Base-by-base conservation (phyloP, 2,329 filamentous ascomycete genomes). In the Pseudogymnoascus sp. region DNA sequence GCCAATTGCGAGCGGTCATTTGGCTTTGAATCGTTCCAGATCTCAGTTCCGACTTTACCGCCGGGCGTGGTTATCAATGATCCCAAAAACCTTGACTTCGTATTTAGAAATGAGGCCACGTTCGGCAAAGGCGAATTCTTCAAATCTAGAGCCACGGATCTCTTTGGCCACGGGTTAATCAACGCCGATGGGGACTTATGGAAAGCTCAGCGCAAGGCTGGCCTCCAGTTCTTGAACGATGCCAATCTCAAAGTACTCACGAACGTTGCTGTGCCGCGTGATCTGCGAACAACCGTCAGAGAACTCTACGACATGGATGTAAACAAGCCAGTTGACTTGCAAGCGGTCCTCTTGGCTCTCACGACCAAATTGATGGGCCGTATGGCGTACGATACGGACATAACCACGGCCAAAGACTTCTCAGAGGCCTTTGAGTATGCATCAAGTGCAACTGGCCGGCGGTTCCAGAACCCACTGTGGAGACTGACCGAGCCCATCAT, bases 321-420 rank as follows among this genome's bases (percentile, higher is more conserved):
- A 12, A 28, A 43, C 6, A 50, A 69, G 1, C 67, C 63, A 0
- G 72, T 85, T 1, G 82, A 88, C 67, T 70, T 88, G 57, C 82
- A 87, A 66, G 74, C 73, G n/a, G 73, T 84, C 1, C 80, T 87
- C 50, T 82, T 85, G 60, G 83, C 86, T 68, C 78, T 87, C 50
- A 88, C 84, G 1, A 87, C 84, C 20, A 78, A 83, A 62, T 68
- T 87, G 22, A 86, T 88, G 81, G 85, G 84, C n/a, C 78, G 79
- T 63, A 85, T 87, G 81, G 85, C 85, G 12, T 88, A 87, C 66
- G 81, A 84, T 68, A 86, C 86, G 82, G 83, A 87, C 65, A 86
- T 87, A 76, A 82, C 83, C 67, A 77, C 82, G 57, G 76, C 80
- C 33, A 81, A 86, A 63, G 78, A 80, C 2, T 87, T 88, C 69